A percentile compares a stretch with the other conserved stretches of the same genome.
These are phyloP conservation scores for Byssoonygena ceratinophila DNA, from an alignment of 2,329 filamentous ascomycete species.

Conservation along the genomic window DNA sequence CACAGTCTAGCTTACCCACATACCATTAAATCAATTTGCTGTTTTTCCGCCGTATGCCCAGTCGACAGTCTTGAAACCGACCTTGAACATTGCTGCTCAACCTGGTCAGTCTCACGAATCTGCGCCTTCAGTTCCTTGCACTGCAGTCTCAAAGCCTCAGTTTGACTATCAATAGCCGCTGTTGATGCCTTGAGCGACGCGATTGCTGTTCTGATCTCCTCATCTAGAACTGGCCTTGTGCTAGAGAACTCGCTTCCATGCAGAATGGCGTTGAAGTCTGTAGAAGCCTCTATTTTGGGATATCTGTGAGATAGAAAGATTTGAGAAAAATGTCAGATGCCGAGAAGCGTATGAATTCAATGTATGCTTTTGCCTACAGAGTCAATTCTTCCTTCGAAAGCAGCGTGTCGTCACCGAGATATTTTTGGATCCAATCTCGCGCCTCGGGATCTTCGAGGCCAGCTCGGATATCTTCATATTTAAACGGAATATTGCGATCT, in stretches of 20 bases:
- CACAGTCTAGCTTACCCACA: not conserved
- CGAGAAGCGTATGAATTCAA: not conserved
- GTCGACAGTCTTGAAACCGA: slow-evolving; percentile 25
- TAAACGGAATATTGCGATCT: slow-evolving; percentile 24
- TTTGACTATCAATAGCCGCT: slow-evolving; percentile 27
- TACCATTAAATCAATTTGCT: slow-evolving; percentile 29
- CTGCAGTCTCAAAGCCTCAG: slow-evolving; percentile 25
- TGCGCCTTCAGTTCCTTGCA: slow-evolving; percentile 25
- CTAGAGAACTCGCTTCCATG: slow-evolving; percentile 22
- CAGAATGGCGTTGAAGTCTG: slow-evolving; percentile 24
- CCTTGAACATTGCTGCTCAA: slow-evolving; percentile 20
- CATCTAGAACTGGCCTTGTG: slow-evolving; percentile 32
- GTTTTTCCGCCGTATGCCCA: slow-evolving; percentile 29
- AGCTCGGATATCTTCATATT: slow-evolving; percentile 23
- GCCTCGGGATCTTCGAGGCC: slow-evolving; percentile 23
- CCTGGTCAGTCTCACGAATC: slow-evolving; percentile 19
- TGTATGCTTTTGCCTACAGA: slow-evolving; percentile 23
- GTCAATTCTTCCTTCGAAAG: slow-evolving; percentile 33
- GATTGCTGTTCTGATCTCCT: slow-evolving; percentile 30
- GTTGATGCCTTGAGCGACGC: slow-evolving; percentile 31
- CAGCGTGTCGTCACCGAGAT: slow-evolving; percentile 28
- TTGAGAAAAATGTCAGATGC: not conserved
- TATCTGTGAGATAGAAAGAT: slow-evolving; percentile 21
- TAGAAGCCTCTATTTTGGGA: slow-evolving; percentile 27
- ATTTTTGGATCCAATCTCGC: slow-evolving; percentile 26